These are phyloP conservation scores for Kwoniella mangroviensis DNA, from an alignment of 768 basidiomycete genomes.

Conservation along the genomic window DNA sequence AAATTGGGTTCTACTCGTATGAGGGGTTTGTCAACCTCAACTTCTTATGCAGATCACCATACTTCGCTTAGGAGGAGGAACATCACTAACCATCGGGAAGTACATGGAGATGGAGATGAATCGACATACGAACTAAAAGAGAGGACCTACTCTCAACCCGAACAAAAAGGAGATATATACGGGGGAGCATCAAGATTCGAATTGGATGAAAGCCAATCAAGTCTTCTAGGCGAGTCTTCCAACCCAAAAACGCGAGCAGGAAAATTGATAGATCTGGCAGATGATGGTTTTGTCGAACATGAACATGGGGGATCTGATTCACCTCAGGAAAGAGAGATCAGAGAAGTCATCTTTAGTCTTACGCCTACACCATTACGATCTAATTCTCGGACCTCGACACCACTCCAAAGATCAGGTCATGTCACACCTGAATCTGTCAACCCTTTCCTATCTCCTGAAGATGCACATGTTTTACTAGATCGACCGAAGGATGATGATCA, in stretches of 20 bases:
- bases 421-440: background rate
- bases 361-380: slow-evolving; percentile 8
- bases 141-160: background rate
- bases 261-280: slow-evolving; percentile 10
- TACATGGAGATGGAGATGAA: background rate
- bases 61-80: slow-evolving; percentile 18
- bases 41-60: slow-evolving; percentile 21
- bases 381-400: background rate
- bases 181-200: slow-evolving; percentile 16
- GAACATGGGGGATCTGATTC: slow-evolving; percentile 9
- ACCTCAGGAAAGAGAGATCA: slow-evolving; percentile 32
- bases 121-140: slow-evolving; percentile 13
- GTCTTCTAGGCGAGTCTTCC: slow-evolving; percentile 1
- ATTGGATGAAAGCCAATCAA: slow-evolving; percentile 12
- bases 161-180: background rate
- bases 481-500: background rate
- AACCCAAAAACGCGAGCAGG: background rate
- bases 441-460: slow-evolving; percentile 16
- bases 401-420: background rate
- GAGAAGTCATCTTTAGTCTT: slow-evolving; percentile 39
- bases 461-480: background rate
- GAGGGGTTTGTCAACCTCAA: background rate
- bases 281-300: background rate
- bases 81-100: background rate
- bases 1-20: background rate